phyloP scores from a whole-genome alignment of 805 yeast species.

The Saccharomycopsis capsularis region DNA sequence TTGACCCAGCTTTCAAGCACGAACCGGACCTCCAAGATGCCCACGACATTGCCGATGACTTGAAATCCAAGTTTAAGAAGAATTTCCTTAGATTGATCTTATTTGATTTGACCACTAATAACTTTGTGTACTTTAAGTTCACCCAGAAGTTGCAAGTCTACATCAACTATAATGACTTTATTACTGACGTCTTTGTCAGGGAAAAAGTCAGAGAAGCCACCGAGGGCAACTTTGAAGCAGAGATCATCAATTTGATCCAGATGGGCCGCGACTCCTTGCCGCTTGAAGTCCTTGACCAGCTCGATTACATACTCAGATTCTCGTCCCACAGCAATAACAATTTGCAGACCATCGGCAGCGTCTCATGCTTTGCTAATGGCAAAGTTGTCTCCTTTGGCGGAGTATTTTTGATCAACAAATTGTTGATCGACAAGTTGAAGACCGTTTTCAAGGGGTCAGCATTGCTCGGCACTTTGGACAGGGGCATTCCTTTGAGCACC shows the following conservation, averaged over 20 bases:
- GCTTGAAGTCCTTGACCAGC: background rate
- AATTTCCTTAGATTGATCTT: background rate
- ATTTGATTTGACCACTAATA: background rate
- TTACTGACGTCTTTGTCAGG: background rate
- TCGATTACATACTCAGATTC: background rate
- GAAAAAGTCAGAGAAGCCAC: background rate
- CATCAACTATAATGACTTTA: background rate
- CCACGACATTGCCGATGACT: background rate
- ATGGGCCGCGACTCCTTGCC: background rate
- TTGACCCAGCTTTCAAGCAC: background rate
- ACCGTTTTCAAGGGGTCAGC: background rate
- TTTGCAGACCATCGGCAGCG: background rate
- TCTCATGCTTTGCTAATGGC: conserved; percentile 2
- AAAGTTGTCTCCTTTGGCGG: conserved; percentile 3
- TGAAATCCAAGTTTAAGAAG: background rate
- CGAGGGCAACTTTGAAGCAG: background rate
- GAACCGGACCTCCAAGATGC: conserved; percentile 4
- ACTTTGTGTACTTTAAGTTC: background rate
- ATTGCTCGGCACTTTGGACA: background rate
- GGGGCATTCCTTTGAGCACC: conserved; percentile 6
- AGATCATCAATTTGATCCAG: background rate
- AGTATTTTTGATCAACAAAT: background rate
- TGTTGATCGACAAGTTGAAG: background rate
- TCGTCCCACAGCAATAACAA: background rate
- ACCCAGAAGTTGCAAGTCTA: background rate